Conservation (phyloP, 1,284 basidiomycete species). For the Meira nashicola region DNA sequence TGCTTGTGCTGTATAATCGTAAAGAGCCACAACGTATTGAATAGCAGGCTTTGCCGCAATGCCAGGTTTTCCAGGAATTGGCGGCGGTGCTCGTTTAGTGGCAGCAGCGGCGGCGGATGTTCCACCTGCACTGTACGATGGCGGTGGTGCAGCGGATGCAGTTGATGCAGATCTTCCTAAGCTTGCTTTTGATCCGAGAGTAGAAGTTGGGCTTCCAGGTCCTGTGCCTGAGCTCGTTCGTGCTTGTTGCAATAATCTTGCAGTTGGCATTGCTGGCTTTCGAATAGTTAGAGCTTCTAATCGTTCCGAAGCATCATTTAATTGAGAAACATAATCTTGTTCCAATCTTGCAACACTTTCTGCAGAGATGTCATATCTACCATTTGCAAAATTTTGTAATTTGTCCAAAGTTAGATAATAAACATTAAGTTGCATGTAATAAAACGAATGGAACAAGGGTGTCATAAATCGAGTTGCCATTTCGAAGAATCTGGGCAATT, state of each 20-base stretch:
- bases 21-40: constrained; percentile 84
- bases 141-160: constrained; percentile 50
- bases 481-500: constrained; percentile 84
- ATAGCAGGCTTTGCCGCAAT: constrained; percentile 60
- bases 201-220: background rate
- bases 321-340: constrained; percentile 68
- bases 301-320: constrained; percentile 70
- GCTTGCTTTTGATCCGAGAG: background rate
- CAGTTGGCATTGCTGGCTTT: constrained; percentile 28
- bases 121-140: constrained; percentile 44
- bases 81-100: constrained; percentile 76
- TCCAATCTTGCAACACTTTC: constrained; percentile 63
- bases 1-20: constrained; percentile 75
- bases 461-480: constrained; percentile 86
- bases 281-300: constrained; percentile 43
- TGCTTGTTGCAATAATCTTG: constrained; percentile 26
- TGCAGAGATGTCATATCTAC: constrained; percentile 71
- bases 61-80: constrained; percentile 76
- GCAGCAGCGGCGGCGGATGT: constrained; percentile 37
- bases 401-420: constrained; percentile 91
- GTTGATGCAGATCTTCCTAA: constrained; percentile 17
- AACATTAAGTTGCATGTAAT: constrained; percentile 96
- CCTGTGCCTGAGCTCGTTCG: constrained; percentile 8
- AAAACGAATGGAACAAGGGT: constrained; percentile 94
- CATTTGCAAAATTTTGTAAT: constrained; percentile 73